Conservation (phyloP, 306 rosid species). For the Prinsepia uniflora region DNA sequence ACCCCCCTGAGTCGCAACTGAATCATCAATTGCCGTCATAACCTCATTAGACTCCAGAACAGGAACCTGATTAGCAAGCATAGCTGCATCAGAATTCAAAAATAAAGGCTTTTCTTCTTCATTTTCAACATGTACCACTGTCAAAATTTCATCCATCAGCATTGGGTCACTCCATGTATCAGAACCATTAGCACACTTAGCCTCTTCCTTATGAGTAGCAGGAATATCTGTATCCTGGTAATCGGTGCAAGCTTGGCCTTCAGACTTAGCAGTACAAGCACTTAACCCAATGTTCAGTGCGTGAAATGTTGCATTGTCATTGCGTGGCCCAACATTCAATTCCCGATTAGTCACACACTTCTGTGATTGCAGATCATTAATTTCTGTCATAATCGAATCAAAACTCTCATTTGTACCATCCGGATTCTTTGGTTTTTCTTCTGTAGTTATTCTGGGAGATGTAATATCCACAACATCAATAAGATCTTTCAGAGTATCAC, state of each 20-base stretch:
- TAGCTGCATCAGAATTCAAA: conserved; percentile 23
- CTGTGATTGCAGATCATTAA: conserved; percentile 22
- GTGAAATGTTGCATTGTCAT: conserved; percentile 16
- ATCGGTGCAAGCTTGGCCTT: conserved; percentile 27
- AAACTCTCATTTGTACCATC: conserved; percentile 21
- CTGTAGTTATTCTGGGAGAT: conserved; percentile 16
- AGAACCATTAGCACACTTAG: conserved; percentile 20
- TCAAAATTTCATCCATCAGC: conserved; percentile 19
- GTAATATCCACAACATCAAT: conserved; percentile 22
- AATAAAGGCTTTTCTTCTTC: conserved; percentile 19
- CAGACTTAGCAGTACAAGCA: conserved; percentile 18
- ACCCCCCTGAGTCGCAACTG: conserved; percentile 18
- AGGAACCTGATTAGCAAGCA: conserved; percentile 31
- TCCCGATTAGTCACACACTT: conserved; percentile 17
- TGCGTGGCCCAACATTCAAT: conserved; percentile 25
- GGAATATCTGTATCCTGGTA: conserved; percentile 26
- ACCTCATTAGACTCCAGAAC: conserved; percentile 22
- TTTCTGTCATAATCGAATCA: conserved; percentile 22
- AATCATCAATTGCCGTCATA: conserved; percentile 23
- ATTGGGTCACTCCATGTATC: conserved; percentile 22
- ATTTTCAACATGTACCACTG: conserved; percentile 32
- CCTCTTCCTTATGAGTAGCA: conserved; percentile 20
- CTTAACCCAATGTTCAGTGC: conserved; percentile 22
- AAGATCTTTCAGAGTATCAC: conserved; percentile 21
- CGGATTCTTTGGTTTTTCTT: conserved; percentile 19